Evolutionary conservation across 306 rosid genomes (phyloP).

Genomic region (Glycine tomentella): DNA sequence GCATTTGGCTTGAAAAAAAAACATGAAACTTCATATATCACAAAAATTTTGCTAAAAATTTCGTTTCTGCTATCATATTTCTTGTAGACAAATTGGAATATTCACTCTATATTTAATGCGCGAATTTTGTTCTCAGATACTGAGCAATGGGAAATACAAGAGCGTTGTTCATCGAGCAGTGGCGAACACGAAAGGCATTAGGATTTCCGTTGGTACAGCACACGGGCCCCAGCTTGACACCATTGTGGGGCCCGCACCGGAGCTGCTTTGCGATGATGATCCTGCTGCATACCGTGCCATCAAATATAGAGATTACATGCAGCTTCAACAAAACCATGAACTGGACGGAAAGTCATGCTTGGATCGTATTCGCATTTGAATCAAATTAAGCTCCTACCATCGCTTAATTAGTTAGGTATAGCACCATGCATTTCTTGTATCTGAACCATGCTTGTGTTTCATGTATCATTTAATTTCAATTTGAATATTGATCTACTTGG

Average conservation of each 20-base stretch:
- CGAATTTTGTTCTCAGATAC: conserved; percentile 43
- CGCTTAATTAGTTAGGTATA: no score
- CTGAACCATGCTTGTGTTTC: not conserved
- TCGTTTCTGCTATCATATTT: no score
- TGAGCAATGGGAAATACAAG: conserved; percentile 68
- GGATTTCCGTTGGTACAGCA: conserved; percentile 60
- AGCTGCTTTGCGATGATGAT: conserved; percentile 39
- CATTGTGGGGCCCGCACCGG: conserved; percentile 49
- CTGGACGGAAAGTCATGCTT: conserved; percentile 53
- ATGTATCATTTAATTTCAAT: not conserved
- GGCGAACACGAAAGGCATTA: conserved; percentile 53
- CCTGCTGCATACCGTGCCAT: conserved; percentile 51
- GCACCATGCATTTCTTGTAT: not conserved
- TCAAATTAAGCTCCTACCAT: not conserved
- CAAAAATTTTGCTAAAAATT: no score
- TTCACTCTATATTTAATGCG: not conserved
- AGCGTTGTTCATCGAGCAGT: conserved; percentile 70
- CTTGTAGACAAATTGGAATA: not conserved
- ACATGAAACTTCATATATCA: no score
- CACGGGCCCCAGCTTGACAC: conserved; percentile 64
- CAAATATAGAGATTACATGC: conserved; percentile 52
- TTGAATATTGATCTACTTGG: not conserved
- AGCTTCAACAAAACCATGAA: conserved; percentile 52
- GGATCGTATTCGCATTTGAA: conserved; percentile 55
- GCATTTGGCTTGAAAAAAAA: no score